Conservation (phyloP, 73 alveolate genomes). For the Breviolum minutum region DNA sequence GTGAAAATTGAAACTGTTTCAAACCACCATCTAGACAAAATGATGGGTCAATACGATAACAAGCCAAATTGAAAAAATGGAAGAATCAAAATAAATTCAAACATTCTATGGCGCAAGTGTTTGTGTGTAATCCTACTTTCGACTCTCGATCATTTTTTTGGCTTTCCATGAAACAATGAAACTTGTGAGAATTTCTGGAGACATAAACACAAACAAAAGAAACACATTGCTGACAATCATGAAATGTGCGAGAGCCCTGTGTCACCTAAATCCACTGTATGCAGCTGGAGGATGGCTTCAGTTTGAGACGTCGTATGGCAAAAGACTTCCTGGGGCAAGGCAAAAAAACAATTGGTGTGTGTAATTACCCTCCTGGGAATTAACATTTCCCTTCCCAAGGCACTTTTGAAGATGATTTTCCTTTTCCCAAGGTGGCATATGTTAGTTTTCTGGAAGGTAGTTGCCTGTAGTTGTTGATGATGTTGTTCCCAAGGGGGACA, state of each 20-base stretch:
- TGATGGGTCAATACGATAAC: background rate
- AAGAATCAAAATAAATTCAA: background rate
- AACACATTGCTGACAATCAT: background rate
- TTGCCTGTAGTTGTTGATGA: too few species aligned
- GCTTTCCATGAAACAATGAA: background rate
- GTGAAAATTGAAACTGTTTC: background rate
- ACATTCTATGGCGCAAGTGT: background rate
- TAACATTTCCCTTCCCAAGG: background rate
- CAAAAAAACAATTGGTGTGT: background rate
- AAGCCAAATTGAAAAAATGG: background rate
- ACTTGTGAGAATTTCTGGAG: background rate
- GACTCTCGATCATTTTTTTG: background rate
- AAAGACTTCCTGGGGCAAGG: background rate
- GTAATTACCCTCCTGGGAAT: background rate
- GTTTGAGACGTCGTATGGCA: constrained; percentile 2
- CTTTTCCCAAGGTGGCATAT: background rate
- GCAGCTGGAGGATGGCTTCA: constrained; percentile 14
- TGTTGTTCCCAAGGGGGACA: too few species aligned
- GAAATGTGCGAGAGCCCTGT: background rate
- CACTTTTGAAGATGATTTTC: background rate
- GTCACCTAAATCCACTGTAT: constrained; percentile 30
- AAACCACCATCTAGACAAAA: background rate
- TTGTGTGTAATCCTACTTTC: background rate
- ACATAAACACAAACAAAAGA: background rate
- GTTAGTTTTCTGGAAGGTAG: background rate